phyloP scores from a whole-genome alignment of 2,329 filamentous ascomycete species.

The Alternaria sp. region DNA sequence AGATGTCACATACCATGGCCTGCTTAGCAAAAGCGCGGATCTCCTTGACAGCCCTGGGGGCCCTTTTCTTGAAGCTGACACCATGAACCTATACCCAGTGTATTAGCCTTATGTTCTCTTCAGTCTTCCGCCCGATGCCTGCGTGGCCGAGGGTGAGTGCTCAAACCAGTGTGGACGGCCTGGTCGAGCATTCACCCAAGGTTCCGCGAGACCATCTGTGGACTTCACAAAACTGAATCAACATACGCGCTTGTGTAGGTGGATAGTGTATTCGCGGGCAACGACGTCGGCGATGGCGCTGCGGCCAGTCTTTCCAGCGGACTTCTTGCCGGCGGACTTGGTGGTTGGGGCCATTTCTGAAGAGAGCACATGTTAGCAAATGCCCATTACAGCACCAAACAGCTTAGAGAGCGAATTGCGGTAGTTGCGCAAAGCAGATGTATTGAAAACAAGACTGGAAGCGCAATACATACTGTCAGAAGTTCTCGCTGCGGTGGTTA shows the following conservation, averaged over 20 bases:
- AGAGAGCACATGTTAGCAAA: slow-evolving; percentile 28
- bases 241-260: slow-evolving; percentile 99
- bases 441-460: neutral
- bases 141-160: slow-evolving; percentile 24
- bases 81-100: slow-evolving; percentile 80
- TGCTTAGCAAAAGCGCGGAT: slow-evolving; percentile 92
- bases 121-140: slow-evolving; percentile 74
- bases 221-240: slow-evolving; percentile 76
- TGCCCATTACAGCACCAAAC: neutral
- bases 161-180: slow-evolving; percentile 33
- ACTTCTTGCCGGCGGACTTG: slow-evolving; percentile 64
- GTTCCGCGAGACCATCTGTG: slow-evolving; percentile 62
- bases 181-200: slow-evolving; percentile 27
- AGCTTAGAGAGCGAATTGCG: neutral
- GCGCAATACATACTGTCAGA: slow-evolving; percentile 38
- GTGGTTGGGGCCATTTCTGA: slow-evolving; percentile 55
- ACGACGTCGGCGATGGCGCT: slow-evolving; percentile 99
- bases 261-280: slow-evolving; percentile 99
- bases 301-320: slow-evolving; percentile 72
- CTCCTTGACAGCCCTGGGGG: slow-evolving; percentile 98
- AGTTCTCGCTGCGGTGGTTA: slow-evolving; percentile 38
- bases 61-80: slow-evolving; percentile 99
- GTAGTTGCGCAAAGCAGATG: slow-evolving; percentile 3
- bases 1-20: slow-evolving; percentile 82
- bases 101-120: slow-evolving; percentile 57